Conservation (phyloP, 2,329 filamentous ascomycete genomes). For the Scytalidium lignicola region DNA sequence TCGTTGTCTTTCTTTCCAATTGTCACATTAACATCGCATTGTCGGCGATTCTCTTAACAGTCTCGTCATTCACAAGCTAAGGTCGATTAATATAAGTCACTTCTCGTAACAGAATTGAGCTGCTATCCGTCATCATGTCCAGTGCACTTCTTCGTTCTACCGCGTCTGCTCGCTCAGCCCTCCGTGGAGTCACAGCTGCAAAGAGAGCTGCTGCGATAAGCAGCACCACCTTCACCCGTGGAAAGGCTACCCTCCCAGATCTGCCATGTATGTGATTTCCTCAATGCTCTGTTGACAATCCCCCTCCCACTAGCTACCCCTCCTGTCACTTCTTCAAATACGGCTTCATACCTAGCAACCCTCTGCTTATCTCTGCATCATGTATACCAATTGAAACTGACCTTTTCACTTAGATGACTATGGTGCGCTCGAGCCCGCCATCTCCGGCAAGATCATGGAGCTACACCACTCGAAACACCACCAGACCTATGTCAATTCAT, state of each 20-base stretch:
- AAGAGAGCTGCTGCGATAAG: slow-evolving; percentile 61
- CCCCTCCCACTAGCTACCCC: neutral
- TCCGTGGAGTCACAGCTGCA: slow-evolving; percentile 59
- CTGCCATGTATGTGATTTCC: slow-evolving; percentile 57
- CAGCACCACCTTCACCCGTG: slow-evolving; percentile 71
- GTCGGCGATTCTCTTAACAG: neutral
- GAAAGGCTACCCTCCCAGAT: slow-evolving; percentile 91
- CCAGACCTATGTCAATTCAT: slow-evolving; percentile 86
- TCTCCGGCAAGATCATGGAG: slow-evolving; percentile 94
- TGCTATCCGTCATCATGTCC: slow-evolving; percentile 53
- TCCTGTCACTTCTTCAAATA: neutral
- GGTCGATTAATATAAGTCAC: neutral
- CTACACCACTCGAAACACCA: slow-evolving; percentile 93
- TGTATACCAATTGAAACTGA: neutral
- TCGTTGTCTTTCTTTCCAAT: neutral
- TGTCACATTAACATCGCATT: neutral
- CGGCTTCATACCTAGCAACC: no score
- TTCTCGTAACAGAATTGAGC: neutral
- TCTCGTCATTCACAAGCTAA: no score
- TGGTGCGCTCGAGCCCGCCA: slow-evolving; percentile 78
- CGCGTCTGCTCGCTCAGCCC: slow-evolving; percentile 62
- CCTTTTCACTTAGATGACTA: slow-evolving; percentile 69
- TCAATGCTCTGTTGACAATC: neutral
- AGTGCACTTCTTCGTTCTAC: slow-evolving; percentile 68
- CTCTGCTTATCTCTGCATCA: neutral